phyloP scores from a whole-genome alignment of 805 yeast genomes.

The Starmerella ratchasimensis region DNA sequence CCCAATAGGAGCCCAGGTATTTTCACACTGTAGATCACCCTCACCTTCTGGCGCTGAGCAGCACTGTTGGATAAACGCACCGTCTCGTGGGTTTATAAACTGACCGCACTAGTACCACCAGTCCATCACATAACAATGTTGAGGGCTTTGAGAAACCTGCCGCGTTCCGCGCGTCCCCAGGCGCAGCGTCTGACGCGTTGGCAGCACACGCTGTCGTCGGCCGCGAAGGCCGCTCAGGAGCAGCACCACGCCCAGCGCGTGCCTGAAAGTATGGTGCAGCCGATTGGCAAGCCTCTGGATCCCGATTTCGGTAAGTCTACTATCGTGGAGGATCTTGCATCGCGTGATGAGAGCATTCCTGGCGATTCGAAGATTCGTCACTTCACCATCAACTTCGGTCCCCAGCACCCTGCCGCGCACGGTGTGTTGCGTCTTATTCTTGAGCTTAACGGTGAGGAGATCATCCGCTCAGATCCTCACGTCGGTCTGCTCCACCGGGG shows the following conservation, averaged over 20 bases:
- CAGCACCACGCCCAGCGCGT: conserved; percentile 16
- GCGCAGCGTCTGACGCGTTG: too few species aligned
- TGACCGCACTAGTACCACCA: conserved; percentile 1
- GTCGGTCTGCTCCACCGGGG: conserved; percentile 81
- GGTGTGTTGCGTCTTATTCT: conserved; percentile 78
- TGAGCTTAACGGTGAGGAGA: conserved; percentile 81
- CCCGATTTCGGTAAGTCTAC: conserved; percentile 23
- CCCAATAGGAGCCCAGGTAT: conserved; percentile 5
- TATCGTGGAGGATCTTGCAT: conserved; percentile 24
- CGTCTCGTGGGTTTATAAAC: too few species aligned
- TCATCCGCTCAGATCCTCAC: conserved; percentile 77
- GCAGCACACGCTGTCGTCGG: conserved; percentile 1
- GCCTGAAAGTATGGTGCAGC: conserved; percentile 16
- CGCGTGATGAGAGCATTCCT: conserved; percentile 17
- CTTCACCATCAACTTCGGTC: conserved; percentile 81
- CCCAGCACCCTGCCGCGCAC: conserved; percentile 92
- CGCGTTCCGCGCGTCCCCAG: conserved; percentile 3
- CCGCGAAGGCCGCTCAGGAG: neutral
- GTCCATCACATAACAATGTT: conserved; percentile 3
- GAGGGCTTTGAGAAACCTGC: conserved; percentile 10
- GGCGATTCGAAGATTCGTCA: conserved; percentile 49
- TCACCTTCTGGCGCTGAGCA: too few species aligned
- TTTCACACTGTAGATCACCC: neutral
- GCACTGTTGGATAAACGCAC: too few species aligned
- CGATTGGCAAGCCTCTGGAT: conserved; percentile 26